Evolutionary conservation across 148 eudicot genomes (phyloP).

Genomic region (Camellia granthamiana): DNA sequence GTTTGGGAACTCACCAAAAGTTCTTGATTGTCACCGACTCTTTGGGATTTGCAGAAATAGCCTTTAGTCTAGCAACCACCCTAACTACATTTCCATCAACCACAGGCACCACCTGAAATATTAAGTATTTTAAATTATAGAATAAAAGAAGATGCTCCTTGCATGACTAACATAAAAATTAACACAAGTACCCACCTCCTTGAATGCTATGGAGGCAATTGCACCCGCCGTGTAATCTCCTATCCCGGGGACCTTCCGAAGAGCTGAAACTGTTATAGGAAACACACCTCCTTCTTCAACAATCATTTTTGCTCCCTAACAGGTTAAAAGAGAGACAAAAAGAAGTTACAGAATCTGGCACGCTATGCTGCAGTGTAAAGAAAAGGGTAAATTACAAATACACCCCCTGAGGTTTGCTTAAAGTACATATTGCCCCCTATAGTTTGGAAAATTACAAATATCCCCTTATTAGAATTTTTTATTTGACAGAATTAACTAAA

Average conservation of each 20-base stretch:
- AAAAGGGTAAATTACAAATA: too few species aligned
- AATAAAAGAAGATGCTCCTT: constrained; percentile 6
- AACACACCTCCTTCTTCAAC: constrained; percentile 64
- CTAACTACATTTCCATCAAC: constrained; percentile 96
- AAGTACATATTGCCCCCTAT: too few species aligned
- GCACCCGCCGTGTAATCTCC: constrained; percentile 97
- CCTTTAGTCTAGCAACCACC: constrained; percentile 79
- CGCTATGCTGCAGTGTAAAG: background rate
- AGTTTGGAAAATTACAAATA: too few species aligned
- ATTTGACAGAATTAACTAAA: too few species aligned
- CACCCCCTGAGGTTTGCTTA: too few species aligned
- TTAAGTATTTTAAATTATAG: constrained; percentile 8
- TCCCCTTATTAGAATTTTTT: too few species aligned
- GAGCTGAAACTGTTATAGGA: constrained; percentile 62
- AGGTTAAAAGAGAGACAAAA: constrained; percentile 2
- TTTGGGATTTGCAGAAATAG: constrained; percentile 89
- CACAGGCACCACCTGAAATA: constrained; percentile 76
- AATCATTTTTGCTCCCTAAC: constrained; percentile 81
- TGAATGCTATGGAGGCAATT: constrained; percentile 89
- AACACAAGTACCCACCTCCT: constrained; percentile 47
- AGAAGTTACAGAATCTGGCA: constrained; percentile 11
- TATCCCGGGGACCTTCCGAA: constrained; percentile 74
- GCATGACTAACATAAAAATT: background rate
- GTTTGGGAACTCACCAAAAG: constrained; percentile 52
- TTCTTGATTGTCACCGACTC: constrained; percentile 54